A percentile compares a stretch with the other conserved stretches of the same genome.
Conservation (phyloP, 768 basidiomycete genomes). For the Tulasnella calospora region DNA sequence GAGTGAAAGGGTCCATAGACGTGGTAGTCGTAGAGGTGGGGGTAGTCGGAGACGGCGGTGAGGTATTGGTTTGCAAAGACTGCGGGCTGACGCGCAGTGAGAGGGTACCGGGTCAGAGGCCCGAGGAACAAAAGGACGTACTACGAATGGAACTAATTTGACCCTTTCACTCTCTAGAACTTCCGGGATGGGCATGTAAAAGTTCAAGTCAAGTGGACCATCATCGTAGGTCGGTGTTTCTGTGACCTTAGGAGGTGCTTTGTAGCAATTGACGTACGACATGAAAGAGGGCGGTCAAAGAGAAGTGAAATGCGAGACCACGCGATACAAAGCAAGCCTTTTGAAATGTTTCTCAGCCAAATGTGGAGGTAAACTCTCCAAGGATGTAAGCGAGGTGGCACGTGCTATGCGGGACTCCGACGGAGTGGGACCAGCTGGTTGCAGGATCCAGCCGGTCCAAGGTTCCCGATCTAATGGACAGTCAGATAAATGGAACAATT, state of each 20-base stretch:
- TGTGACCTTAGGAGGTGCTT: not conserved
- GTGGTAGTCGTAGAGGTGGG: constrained; percentile 46
- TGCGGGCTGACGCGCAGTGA: constrained; percentile 34
- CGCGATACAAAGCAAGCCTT: too few species aligned
- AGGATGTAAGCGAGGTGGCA: too few species aligned
- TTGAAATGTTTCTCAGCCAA: too few species aligned
- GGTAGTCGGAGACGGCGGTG: constrained; percentile 36
- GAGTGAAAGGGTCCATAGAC: constrained; percentile 44
- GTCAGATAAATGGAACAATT: too few species aligned
- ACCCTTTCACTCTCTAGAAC: constrained; percentile 47
- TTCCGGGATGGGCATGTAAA: constrained; percentile 46
- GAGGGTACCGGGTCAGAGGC: not conserved
- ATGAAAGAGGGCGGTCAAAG: not conserved
- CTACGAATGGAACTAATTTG: constrained; percentile 47
- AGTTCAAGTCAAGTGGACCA: constrained; percentile 45
- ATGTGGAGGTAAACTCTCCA: too few species aligned
- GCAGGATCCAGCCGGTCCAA: too few species aligned
- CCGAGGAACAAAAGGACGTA: not conserved
- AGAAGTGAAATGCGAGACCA: too few species aligned
- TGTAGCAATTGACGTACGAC: not conserved
- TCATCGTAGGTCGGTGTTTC: not conserved
- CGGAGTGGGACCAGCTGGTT: too few species aligned
- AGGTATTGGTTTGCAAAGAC: constrained; percentile 45
- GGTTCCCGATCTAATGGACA: too few species aligned
- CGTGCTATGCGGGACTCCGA: too few species aligned